Evolutionary conservation across 2,329 filamentous ascomycete genomes (phyloP).

Genomic region (Pseudogymnoascus verrucosus): DNA sequence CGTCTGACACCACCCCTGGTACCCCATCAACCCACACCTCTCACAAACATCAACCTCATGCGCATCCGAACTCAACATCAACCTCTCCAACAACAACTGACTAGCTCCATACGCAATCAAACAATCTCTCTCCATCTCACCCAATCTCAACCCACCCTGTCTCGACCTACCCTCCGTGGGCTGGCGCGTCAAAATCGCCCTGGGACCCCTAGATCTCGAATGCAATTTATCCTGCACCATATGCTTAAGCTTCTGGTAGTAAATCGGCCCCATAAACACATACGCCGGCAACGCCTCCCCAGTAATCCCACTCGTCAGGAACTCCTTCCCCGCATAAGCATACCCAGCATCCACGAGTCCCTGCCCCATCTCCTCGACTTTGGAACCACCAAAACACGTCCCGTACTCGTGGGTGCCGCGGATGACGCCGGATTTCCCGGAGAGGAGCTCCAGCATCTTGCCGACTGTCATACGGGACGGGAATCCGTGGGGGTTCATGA

Average conservation of each 20-base stretch:
- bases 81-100: slow-evolving; percentile 80
- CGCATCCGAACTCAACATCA: slow-evolving; percentile 91
- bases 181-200: slow-evolving; percentile 87
- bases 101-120: slow-evolving; percentile 93
- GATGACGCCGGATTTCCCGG: slow-evolving; percentile 86
- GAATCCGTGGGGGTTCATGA: slow-evolving; percentile 99
- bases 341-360: slow-evolving; percentile 83
- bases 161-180: slow-evolving; percentile 92
- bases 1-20: slow-evolving; percentile 87
- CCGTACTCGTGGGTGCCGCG: slow-evolving; percentile 83
- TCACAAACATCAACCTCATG: slow-evolving; percentile 92
- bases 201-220: slow-evolving; percentile 79
- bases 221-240: slow-evolving; percentile 99
- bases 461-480: slow-evolving; percentile 99
- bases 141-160: slow-evolving; percentile 83
- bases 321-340: slow-evolving; percentile 95
- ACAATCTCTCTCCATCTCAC: slow-evolving; percentile 99
- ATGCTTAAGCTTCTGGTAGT: slow-evolving; percentile 99
- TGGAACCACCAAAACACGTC: slow-evolving; percentile 75
- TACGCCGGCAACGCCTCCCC: slow-evolving; percentile 91
- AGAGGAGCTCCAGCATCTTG: slow-evolving; percentile 90
- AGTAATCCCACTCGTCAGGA: slow-evolving; percentile 89
- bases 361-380: slow-evolving; percentile 80
- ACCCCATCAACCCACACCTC: slow-evolving; percentile 88
- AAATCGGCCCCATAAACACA: slow-evolving; percentile 97